These are phyloP conservation scores for peach (Prunus persica) DNA, from an alignment of 306 rosid species.

Conservation along the genomic window Prunus_persica_NCBIv2 NC_034013.1:11251501-11252000, in stretches of 20 bases:
- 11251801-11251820: constrained; percentile 47
- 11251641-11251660: constrained; percentile 6
- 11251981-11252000: constrained; percentile 23
- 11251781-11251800: constrained; percentile 22
- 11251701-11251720: constrained; percentile 15
- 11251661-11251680: constrained; percentile 8
- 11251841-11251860: constrained; percentile 68
- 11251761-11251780: background rate
- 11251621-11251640: constrained; percentile 6
- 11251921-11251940: background rate
- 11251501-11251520: background rate
- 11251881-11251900: constrained; percentile 21
- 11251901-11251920: background rate
- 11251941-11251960: background rate
- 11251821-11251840: constrained; percentile 76
- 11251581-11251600: background rate
- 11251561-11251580: background rate
- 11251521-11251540: background rate
- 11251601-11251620: constrained; percentile 19
- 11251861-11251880: constrained; percentile 78
- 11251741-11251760: background rate
- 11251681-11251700: background rate
- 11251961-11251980: background rate
- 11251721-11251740: constrained; percentile 3
- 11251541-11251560: background rate